Percentiles rank a stretch among this genome's conserved stretches.
Evolutionary conservation across 805 yeast species (phyloP).

Genomic region (Tetrapisispora taiwanensis): DNA sequence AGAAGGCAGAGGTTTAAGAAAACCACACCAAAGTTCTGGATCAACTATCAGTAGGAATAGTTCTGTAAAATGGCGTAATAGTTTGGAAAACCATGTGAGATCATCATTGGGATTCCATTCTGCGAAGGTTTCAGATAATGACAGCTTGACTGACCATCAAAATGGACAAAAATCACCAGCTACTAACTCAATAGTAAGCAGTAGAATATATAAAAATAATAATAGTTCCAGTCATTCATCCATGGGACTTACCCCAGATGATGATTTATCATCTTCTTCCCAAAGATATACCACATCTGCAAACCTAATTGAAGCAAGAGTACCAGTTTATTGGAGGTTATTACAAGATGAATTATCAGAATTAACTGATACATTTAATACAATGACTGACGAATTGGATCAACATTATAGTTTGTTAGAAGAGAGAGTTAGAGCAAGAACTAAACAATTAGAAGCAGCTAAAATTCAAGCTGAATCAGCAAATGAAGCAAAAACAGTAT

Average conservation of each 20-base stretch:
- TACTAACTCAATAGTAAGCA: not conserved
- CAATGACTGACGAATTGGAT: slow-evolving; percentile 81
- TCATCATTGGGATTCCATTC: not conserved
- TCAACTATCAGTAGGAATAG: not conserved
- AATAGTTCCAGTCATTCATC: not conserved
- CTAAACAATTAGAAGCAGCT: slow-evolving; percentile 80
- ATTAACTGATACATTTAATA: slow-evolving; percentile 78
- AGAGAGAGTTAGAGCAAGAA: slow-evolving; percentile 77
- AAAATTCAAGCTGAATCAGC: slow-evolving; percentile 88
- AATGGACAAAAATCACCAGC: not conserved
- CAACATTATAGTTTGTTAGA: slow-evolving; percentile 77
- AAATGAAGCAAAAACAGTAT: slow-evolving; percentile 91
- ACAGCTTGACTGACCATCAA: not conserved
- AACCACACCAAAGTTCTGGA: slow-evolving; percentile 2
- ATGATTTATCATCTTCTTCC: not conserved
- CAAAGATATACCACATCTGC: slow-evolving; percentile 22
- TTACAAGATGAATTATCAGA: slow-evolving; percentile 82
- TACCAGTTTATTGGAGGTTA: slow-evolving; percentile 40
- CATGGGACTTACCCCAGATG: not conserved
- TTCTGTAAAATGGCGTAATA: slow-evolving; percentile 2
- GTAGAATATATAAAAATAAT: not conserved
- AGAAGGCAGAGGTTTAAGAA: slow-evolving; percentile 33
- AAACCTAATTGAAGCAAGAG: slow-evolving; percentile 32
- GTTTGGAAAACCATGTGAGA: slow-evolving; percentile 3
- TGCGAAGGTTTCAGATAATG: not conserved